phyloP scores from a whole-genome alignment of 805 yeast genomes.

The Ogataea wickerhamii region DNA sequence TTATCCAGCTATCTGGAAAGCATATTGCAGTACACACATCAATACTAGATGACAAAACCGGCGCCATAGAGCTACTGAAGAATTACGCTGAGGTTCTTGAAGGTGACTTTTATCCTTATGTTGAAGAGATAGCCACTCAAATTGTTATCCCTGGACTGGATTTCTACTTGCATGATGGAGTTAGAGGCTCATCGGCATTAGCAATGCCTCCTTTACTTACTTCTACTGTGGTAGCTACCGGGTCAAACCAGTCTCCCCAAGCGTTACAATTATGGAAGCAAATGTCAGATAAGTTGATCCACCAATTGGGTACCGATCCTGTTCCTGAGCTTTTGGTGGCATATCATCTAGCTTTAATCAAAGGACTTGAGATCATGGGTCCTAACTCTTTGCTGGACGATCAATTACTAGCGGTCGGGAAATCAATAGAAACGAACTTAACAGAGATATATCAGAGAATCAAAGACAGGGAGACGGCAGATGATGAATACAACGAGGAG shows the following conservation, averaged over 20 bases:
- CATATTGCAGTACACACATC: slow-evolving; percentile 94
- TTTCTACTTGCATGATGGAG: slow-evolving; percentile 91
- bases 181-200: slow-evolving; percentile 84
- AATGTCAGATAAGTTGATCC: slow-evolving; percentile 63
- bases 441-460: slow-evolving; percentile 68
- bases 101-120: slow-evolving; percentile 79
- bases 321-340: slow-evolving; percentile 77
- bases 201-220: slow-evolving; percentile 74
- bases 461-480: slow-evolving; percentile 66
- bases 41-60: slow-evolving; percentile 87
- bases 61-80: slow-evolving; percentile 84
- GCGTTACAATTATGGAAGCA: slow-evolving; percentile 69
- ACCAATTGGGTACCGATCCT: slow-evolving; percentile 71
- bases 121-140: slow-evolving; percentile 69
- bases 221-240: slow-evolving; percentile 55
- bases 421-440: slow-evolving; percentile 57
- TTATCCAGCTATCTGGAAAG: slow-evolving; percentile 84
- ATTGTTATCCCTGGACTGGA: slow-evolving; percentile 85
- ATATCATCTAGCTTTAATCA: slow-evolving; percentile 68
- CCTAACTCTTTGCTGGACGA: slow-evolving; percentile 51
- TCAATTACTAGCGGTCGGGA: slow-evolving; percentile 55
- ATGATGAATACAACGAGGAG: slow-evolving; percentile 86
- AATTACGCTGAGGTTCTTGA: slow-evolving; percentile 82
- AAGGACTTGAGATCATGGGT: slow-evolving; percentile 66
- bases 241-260: slow-evolving; percentile 49